These are phyloP conservation scores for Pleodorina starrii DNA, from an alignment of 139 green algal species.

Conservation along the genomic window DNA sequence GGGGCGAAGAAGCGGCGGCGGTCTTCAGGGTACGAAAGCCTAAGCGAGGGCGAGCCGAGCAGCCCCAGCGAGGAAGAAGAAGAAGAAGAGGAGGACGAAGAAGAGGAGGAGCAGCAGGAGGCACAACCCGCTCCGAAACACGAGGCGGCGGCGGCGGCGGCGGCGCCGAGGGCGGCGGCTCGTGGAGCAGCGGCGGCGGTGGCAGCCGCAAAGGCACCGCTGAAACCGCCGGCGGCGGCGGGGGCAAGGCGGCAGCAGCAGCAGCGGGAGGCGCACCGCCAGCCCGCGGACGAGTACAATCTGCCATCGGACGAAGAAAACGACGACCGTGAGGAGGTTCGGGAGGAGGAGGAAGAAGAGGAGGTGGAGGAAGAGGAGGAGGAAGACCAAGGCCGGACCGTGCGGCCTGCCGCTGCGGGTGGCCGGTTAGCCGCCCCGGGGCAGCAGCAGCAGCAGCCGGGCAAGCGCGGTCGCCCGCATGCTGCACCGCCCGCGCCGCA, in stretches of 20 bases:
- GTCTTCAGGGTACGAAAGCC: conserved; percentile 3
- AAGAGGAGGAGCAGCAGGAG: conserved; percentile 9
- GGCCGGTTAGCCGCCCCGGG: not conserved
- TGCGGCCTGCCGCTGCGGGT: too few species aligned
- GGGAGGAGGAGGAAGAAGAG: not conserved
- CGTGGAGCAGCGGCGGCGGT: not conserved
- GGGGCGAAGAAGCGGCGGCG: not conserved
- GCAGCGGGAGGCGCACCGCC: not conserved
- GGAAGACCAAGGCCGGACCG: not conserved
- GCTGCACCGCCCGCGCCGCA: too few species aligned
- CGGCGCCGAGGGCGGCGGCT: too few species aligned
- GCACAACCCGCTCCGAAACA: not conserved
- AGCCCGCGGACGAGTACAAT: not conserved
- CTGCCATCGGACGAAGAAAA: not conserved
- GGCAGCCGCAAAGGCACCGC: not conserved
- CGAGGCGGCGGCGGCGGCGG: not conserved
- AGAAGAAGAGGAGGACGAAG: conserved; percentile 5
- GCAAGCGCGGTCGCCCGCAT: too few species aligned
- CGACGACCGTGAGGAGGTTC: not conserved
- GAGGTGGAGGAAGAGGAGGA: not conserved
- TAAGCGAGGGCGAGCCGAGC: conserved; percentile 22
- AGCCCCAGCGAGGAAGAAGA: not conserved
- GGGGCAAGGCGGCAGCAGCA: not conserved
- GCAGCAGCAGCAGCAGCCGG: not conserved
- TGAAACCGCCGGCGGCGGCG: not conserved